Evolutionary conservation across 192 early-diverging fungal species (phyloP).

Genomic region (Phlyctochytrium planicorne): DNA sequence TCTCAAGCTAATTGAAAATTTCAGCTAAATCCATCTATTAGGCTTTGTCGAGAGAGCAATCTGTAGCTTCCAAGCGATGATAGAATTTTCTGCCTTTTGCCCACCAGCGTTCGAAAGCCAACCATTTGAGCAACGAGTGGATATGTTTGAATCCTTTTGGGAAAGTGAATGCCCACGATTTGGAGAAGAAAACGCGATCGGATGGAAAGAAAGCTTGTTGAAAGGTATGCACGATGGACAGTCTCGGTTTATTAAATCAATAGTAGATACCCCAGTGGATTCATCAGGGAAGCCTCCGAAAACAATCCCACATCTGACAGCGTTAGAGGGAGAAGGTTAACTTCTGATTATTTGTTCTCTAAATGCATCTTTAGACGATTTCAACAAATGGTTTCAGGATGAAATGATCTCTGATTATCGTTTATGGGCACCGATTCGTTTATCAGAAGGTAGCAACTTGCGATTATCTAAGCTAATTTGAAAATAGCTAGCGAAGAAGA

Average conservation of each 20-base stretch:
- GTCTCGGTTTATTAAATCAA: too few species aligned
- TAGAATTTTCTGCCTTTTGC: constrained; percentile 49
- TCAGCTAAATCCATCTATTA: not conserved
- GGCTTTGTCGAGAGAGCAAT: constrained; percentile 44
- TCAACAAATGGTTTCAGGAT: constrained; percentile 19
- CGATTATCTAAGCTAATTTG: not conserved
- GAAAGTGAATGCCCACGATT: constrained; percentile 43
- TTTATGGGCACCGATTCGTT: constrained; percentile 31
- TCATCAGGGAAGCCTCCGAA: too few species aligned
- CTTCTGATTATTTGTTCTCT: too few species aligned
- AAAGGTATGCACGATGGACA: too few species aligned
- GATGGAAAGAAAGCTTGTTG: constrained; percentile 34
- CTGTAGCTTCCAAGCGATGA: constrained; percentile 43
- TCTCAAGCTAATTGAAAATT: too few species aligned
- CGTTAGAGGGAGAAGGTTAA: too few species aligned
- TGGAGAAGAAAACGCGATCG: constrained; percentile 41
- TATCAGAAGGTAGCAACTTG: constrained; percentile 9
- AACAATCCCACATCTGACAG: too few species aligned
- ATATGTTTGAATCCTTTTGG: constrained; percentile 49
- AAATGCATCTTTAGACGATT: constrained; percentile 34
- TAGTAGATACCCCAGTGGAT: too few species aligned
- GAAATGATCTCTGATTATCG: constrained; percentile 25
- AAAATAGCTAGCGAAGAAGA: constrained; percentile 14
- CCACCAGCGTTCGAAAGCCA: constrained; percentile 32
- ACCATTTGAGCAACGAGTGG: constrained; percentile 33